Evolutionary conservation across 306 rosid species (phyloP).

Genomic region (Inga laurina): DNA sequence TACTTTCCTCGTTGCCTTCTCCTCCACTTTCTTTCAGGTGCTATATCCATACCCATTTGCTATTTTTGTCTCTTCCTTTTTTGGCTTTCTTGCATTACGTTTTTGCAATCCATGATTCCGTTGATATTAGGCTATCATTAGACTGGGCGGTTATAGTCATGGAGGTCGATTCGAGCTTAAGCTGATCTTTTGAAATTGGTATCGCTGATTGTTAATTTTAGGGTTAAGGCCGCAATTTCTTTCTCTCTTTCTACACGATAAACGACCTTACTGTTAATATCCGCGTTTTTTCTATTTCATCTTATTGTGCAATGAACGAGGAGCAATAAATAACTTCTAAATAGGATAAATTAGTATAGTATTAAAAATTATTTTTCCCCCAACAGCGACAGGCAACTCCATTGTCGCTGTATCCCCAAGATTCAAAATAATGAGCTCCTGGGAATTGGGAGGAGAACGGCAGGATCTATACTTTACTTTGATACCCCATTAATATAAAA

Average conservation of each 20-base stretch:
- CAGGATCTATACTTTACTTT: not conserved
- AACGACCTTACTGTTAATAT: not conserved
- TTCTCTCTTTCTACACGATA: not conserved
- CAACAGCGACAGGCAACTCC: not conserved
- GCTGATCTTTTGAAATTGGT: not conserved
- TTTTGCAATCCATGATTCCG: not conserved
- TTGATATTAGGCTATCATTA: not conserved
- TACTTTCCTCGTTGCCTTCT: constrained; percentile 88
- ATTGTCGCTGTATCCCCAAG: not conserved
- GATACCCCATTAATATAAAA: not conserved
- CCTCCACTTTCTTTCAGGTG: constrained; percentile 85
- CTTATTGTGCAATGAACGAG: not conserved
- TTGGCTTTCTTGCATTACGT: not conserved
- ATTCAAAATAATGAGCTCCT: not conserved
- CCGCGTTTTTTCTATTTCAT: not conserved
- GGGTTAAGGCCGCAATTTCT: not conserved
- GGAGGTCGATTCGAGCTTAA: not conserved
- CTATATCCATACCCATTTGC: not conserved
- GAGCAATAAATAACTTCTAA: not conserved
- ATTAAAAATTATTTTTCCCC: not conserved
- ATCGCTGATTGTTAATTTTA: not conserved
- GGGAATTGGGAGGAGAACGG: not conserved
- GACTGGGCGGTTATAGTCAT: not conserved
- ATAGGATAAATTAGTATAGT: not conserved
- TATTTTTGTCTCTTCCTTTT: too few species aligned